Evolutionary conservation across 2,329 filamentous ascomycete species (phyloP).

Genomic region (Sporothrix phasma): DNA sequence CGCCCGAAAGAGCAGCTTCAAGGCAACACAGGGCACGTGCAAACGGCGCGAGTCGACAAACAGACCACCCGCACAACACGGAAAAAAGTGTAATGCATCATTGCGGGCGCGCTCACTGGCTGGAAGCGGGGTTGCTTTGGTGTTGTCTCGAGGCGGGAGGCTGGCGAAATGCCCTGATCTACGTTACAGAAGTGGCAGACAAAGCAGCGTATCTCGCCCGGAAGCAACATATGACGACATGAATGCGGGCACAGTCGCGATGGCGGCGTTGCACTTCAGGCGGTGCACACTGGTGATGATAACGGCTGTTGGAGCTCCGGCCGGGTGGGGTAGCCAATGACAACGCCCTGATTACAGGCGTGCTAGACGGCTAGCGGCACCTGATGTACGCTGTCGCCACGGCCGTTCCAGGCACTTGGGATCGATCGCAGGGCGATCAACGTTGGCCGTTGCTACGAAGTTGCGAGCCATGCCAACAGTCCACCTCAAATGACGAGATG

Average conservation of each 20-base stretch:
- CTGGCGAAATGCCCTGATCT: no score
- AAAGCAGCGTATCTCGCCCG: constrained; percentile 1
- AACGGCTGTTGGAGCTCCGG: background rate
- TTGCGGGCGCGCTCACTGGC: constrained; percentile 11
- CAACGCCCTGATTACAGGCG: background rate
- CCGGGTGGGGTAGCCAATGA: constrained; percentile 7
- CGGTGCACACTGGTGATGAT: background rate
- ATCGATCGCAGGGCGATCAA: background rate
- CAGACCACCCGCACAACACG: constrained; percentile 11
- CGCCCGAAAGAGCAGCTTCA: background rate
- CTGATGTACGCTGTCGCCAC: background rate
- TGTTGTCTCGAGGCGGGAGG: background rate
- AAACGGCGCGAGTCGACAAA: background rate
- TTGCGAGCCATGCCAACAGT: no score
- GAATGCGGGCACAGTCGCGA: background rate
- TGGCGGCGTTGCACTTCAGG: background rate
- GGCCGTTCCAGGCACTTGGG: background rate
- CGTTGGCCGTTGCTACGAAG: background rate
- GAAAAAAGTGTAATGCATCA: constrained; percentile 6
- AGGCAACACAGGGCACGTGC: background rate
- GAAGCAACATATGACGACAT: constrained; percentile 15
- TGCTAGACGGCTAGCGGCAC: background rate
- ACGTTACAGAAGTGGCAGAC: no score
- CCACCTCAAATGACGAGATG: no score
- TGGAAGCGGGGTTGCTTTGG: background rate